Evolutionary conservation across 2,329 filamentous ascomycete species (phyloP).

Genomic region (Cytospora mali): DNA sequence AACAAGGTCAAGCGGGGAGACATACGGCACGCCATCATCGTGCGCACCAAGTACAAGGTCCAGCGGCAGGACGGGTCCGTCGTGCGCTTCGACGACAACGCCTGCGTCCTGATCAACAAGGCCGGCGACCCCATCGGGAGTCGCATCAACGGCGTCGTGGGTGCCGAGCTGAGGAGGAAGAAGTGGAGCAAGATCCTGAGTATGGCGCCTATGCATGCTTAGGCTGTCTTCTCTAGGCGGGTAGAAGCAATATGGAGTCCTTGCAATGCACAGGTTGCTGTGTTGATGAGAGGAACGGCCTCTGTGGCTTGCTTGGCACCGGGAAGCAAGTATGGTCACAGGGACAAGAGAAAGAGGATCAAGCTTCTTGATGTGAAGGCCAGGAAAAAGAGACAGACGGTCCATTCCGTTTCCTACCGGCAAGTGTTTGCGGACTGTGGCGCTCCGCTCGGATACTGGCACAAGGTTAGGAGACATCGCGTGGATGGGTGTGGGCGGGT

Average conservation of each 20-base stretch:
- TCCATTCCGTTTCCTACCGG: too few species aligned
- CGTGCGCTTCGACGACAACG: conserved; percentile 95
- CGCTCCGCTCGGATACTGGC: background rate
- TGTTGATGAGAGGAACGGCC: background rate
- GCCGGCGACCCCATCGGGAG: conserved; percentile 92
- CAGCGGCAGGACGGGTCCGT: conserved; percentile 87
- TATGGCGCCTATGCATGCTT: conserved; percentile 75
- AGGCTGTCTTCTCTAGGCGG: conserved; percentile 27
- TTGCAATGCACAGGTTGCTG: background rate
- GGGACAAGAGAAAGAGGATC: background rate
- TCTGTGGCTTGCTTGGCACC: background rate
- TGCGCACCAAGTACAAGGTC: conserved; percentile 85
- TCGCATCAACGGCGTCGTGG: conserved; percentile 89
- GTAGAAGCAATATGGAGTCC: background rate
- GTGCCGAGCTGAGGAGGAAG: conserved; percentile 83
- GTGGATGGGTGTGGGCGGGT: background rate
- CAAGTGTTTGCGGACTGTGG: too few species aligned
- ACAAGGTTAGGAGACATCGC: background rate
- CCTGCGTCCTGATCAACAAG: conserved; percentile 97
- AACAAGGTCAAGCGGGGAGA: conserved; percentile 97
- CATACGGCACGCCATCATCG: conserved; percentile 93
- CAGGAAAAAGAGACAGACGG: background rate
- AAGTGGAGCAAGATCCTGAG: conserved; percentile 99
- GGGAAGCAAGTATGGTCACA: background rate
- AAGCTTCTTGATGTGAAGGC: background rate